Base-by-base conservation (phyloP, 192 early-diverging fungal species). In the Backusella westeae region DNA sequence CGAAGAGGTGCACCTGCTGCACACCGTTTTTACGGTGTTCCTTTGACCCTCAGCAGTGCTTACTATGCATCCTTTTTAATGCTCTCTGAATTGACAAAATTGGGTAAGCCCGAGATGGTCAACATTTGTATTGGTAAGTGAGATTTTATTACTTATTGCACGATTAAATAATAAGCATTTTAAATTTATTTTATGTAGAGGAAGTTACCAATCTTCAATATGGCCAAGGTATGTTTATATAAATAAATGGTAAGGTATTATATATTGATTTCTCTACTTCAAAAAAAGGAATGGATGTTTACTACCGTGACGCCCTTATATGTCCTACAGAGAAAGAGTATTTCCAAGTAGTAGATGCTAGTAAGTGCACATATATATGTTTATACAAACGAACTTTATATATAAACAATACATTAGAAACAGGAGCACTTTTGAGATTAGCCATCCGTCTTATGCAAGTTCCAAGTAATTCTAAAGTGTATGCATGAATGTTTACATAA, bases 171-270 rank as follows among this genome's bases (percentile, higher is more conserved):
- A 21, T 53, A 21, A 3, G 19, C 19, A 49, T 49, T n/a, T 1
- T 19, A 19, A 19, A 49, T 49, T 19, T 49, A 19, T 49, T 7
- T 21, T 1, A 53, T n/a, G 17, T n/a, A 53, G 52, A 53, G 52
- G 52, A 53, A 53, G 52, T 53, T n/a, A 53, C 52, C 17, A 53
- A 53, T 53, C 52, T 53, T 53, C 52, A 53, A n/a, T 53, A 53
- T n/a, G 52, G 52, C 15, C 52, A 53, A 53, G 52, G 52, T 53
- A 53, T 10, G 2, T 38, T 38, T 38, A 38, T 7, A 10, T 9
- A 38, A 29, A 29, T 29, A 29, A 38, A 38, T 38, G 36, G 36
- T 0, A 9, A 9, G 7, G 8, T 38, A 10, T 10, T 38, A 38
- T 38, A 9, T 38, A 38, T 0, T 38, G 8, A 38, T 9, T 38